These are phyloP conservation scores for Verruconis gallopava DNA, from an alignment of 2,329 filamentous ascomycete species.

Conservation along the genomic window DNA sequence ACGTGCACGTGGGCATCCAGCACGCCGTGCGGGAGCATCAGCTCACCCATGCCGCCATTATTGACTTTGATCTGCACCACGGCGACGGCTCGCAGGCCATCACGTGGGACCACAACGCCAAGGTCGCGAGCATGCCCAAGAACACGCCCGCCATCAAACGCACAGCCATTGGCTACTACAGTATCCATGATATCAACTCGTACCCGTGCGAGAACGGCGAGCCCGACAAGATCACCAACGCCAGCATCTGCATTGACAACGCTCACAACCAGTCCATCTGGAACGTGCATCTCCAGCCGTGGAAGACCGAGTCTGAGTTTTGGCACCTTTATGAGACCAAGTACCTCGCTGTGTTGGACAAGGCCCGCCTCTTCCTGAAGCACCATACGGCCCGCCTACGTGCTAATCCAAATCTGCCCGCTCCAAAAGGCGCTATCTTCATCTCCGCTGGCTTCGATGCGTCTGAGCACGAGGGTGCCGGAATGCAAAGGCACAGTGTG, in stretches of 20 bases:
- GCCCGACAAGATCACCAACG: conserved; percentile 81
- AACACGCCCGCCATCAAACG: conserved; percentile 64
- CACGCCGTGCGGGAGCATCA: conserved; percentile 75
- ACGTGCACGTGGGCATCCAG: conserved; percentile 92
- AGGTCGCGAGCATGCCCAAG: conserved; percentile 49
- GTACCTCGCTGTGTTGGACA: conserved; percentile 66
- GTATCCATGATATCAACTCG: conserved; percentile 94
- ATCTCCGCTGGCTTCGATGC: conserved; percentile 94
- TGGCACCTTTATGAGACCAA: conserved; percentile 75
- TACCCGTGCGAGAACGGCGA: conserved; percentile 95
- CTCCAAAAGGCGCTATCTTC: conserved; percentile 78
- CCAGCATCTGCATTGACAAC: conserved; percentile 86
- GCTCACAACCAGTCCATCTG: conserved; percentile 89
- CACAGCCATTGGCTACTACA: conserved; percentile 86
- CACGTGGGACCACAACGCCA: conserved; percentile 77
- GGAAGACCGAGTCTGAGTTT: conserved; percentile 73
- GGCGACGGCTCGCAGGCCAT: conserved; percentile 76
- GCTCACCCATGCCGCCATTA: conserved; percentile 76
- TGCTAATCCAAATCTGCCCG: conserved; percentile 37
- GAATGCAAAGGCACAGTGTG: conserved; percentile 92
- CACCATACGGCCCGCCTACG: conserved; percentile 55
- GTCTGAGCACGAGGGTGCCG: conserved; percentile 80
- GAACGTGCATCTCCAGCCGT: conserved; percentile 88
- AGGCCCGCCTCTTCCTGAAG: conserved; percentile 65
- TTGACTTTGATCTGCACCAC: conserved; percentile 30